Percentiles rank a stretch among this genome's conserved stretches.
These are phyloP conservation scores for Allium fistulosum DNA, from an alignment of 106 monocot species.

Conservation along the genomic window DNA sequence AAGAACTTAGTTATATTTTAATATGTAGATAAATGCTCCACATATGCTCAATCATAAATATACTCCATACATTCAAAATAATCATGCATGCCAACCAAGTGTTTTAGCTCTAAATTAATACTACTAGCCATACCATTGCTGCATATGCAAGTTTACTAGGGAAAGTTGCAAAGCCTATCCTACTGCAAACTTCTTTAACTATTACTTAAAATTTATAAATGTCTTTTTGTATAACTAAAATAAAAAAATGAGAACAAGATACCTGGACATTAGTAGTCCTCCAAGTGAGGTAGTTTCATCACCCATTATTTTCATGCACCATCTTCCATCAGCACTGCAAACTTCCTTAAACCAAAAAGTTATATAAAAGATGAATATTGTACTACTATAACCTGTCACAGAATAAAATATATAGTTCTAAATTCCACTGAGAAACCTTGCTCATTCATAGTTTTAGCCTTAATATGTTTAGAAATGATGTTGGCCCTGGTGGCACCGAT, in stretches of 20 bases:
- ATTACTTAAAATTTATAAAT: too few species aligned
- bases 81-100: too few species aligned
- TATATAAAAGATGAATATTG: not conserved
- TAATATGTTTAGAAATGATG: constrained; percentile 57
- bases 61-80: too few species aligned
- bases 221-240: too few species aligned
- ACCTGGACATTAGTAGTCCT: constrained; percentile 67
- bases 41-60: too few species aligned
- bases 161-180: too few species aligned
- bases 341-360: constrained; percentile 37
- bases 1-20: too few species aligned
- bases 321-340: constrained; percentile 52
- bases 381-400: not conserved
- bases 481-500: constrained; percentile 37
- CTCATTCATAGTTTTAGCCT: constrained; percentile 39
- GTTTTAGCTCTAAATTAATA: too few species aligned
- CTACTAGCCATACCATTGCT: too few species aligned
- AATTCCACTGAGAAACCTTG: constrained; percentile 43
- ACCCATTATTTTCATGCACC: constrained; percentile 42
- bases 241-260: not conserved
- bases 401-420: not conserved
- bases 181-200: too few species aligned
- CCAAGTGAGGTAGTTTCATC: constrained; percentile 18
- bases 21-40: too few species aligned
- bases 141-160: too few species aligned